Evolutionary conservation across 148 eudicot genomes (phyloP).

Genomic region (Vaccinium corymbosum): DNA sequence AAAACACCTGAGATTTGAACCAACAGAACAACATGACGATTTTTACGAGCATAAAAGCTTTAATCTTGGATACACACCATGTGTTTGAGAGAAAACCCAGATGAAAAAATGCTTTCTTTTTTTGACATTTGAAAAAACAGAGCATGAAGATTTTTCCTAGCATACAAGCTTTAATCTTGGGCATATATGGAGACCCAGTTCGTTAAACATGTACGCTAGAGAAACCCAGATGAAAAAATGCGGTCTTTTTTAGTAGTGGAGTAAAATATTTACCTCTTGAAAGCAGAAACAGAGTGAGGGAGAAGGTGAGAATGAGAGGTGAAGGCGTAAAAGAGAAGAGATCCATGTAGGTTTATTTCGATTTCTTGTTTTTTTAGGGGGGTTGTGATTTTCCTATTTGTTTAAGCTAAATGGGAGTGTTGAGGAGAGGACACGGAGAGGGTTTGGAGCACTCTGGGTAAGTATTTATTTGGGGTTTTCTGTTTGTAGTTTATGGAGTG

Average conservation of each 20-base stretch:
- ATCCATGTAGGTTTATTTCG: slow-evolving; percentile 19
- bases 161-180: background rate
- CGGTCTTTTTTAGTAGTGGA: background rate
- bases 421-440: background rate
- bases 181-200: background rate
- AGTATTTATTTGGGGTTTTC: slow-evolving; percentile 10
- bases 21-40: background rate
- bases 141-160: no score
- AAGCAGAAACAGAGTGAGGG: slow-evolving; percentile 20
- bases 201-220: background rate
- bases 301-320: slow-evolving; percentile 16
- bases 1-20: background rate
- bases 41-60: background rate
- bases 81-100: background rate
- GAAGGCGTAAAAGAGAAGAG: slow-evolving; percentile 4
- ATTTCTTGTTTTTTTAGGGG: background rate
- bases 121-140: no score
- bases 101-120: background rate
- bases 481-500: background rate
- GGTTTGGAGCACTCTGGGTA: background rate
- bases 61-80: background rate
- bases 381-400: background rate
- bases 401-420: background rate
- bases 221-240: background rate
- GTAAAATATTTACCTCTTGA: slow-evolving; percentile 11